A percentile compares a stretch with the other conserved stretches of the same genome.
Evolutionary conservation across 208 protist species (phyloP).

Genomic region (Sergeia podlipaevii): DNA sequence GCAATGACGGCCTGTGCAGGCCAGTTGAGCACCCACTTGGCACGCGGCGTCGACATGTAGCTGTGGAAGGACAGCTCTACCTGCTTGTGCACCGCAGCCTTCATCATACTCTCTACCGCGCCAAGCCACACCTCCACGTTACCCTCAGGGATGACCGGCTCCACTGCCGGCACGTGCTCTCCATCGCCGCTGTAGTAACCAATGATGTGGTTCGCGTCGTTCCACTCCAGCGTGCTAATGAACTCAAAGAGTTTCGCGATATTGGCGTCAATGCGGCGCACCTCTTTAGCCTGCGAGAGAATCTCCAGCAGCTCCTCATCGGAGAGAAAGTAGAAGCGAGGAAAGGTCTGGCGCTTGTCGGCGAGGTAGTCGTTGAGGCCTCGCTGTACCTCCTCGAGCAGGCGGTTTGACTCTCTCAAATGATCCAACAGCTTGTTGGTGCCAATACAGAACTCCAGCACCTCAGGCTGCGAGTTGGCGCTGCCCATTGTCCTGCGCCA

Average conservation of each 20-base stretch:
- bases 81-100: constrained; percentile 80
- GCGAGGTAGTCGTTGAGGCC: constrained; percentile 97
- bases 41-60: constrained; percentile 64
- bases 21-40: constrained; percentile 90
- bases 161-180: constrained; percentile 88
- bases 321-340: constrained; percentile 93
- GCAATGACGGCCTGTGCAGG: constrained; percentile 92
- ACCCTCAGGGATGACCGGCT: constrained; percentile 85
- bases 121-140: constrained; percentile 97
- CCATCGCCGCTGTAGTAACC: constrained; percentile 93
- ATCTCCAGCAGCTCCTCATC: constrained; percentile 95
- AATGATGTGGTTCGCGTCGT: constrained; percentile 69
- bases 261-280: constrained; percentile 93
- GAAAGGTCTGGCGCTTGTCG: constrained; percentile 94
- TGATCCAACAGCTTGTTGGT: constrained; percentile 94
- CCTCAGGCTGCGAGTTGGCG: constrained; percentile 84
- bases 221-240: constrained; percentile 87
- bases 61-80: constrained; percentile 50
- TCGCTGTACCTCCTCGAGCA: constrained; percentile 96
- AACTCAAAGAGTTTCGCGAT: constrained; percentile 96
- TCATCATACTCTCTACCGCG: constrained; percentile 94
- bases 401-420: constrained; percentile 92
- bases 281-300: constrained; percentile 95
- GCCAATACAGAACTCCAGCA: constrained; percentile 92
- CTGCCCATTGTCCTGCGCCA: constrained; percentile 93